phyloP scores from a whole-genome alignment of 805 yeast genomes.

The Myxozyma nipponensis region DNA sequence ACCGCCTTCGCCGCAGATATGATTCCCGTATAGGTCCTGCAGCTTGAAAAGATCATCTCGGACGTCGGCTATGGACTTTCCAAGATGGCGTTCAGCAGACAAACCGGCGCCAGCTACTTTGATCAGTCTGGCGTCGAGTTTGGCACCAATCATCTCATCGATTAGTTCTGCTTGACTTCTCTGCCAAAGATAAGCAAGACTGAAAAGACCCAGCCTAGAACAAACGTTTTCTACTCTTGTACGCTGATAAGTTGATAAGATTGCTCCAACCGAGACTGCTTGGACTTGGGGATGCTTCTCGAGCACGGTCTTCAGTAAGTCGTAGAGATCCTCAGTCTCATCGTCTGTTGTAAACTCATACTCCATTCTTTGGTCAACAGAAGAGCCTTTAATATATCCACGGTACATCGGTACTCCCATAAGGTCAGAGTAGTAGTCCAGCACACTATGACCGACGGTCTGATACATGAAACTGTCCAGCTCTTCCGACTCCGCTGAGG shows the following conservation, averaged over 20 bases:
- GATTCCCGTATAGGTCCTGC: conserved; percentile 70
- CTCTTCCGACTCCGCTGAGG: conserved; percentile 48
- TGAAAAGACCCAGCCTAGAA: conserved; percentile 59
- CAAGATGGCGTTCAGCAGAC: conserved; percentile 55
- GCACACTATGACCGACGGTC: conserved; percentile 87
- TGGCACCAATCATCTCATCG: conserved; percentile 70
- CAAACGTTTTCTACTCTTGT: conserved; percentile 92
- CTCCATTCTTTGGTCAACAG: conserved; percentile 64
- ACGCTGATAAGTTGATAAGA: conserved; percentile 90
- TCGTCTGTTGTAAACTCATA: conserved; percentile 65
- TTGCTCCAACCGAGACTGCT: conserved; percentile 95
- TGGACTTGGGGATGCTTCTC: conserved; percentile 62
- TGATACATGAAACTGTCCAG: conserved; percentile 96
- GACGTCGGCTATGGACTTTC: conserved; percentile 59
- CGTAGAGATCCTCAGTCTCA: conserved; percentile 80
- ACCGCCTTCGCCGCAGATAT: conserved; percentile 98
- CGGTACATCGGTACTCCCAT: conserved; percentile 78
- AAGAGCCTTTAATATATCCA: conserved; percentile 56
- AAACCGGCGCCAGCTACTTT: conserved; percentile 94
- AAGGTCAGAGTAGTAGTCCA: conserved; percentile 62
- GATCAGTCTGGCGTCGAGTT: conserved; percentile 73
- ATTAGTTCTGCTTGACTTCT: conserved; percentile 74
- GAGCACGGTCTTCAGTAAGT: conserved; percentile 49
- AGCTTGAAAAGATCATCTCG: conserved; percentile 53
- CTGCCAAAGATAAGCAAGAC: conserved; percentile 85